Percentiles rank a stretch among this genome's conserved stretches.
phyloP scores from a whole-genome alignment of 352 stramenopile genomes.

The Pythium aphanidermatum region DNA sequence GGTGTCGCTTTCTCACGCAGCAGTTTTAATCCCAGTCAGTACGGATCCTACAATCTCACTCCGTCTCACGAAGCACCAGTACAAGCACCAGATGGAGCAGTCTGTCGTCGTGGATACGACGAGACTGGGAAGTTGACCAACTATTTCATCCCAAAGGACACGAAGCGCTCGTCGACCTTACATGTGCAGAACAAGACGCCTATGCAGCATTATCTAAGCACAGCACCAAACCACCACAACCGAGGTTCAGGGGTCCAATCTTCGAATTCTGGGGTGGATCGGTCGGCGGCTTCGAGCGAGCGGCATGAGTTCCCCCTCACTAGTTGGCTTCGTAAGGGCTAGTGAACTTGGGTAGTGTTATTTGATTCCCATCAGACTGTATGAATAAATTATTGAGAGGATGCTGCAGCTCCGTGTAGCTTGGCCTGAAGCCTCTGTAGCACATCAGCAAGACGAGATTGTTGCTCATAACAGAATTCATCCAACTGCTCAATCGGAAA shows the following conservation, averaged over 20 bases:
- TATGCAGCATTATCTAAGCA: no score
- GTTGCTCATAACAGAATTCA: slow-evolving; percentile 9
- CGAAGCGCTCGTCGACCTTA: slow-evolving; percentile 19
- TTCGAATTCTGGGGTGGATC: background rate
- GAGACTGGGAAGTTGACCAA: slow-evolving; percentile 75
- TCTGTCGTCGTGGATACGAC: slow-evolving; percentile 64
- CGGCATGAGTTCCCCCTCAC: slow-evolving; percentile 56
- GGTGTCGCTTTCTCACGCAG: slow-evolving; percentile 40
- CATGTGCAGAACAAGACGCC: no score
- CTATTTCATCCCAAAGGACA: slow-evolving; percentile 63
- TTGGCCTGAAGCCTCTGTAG: background rate
- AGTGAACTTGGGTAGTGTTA: background rate
- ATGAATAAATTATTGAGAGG: slow-evolving; percentile 20
- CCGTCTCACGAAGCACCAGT: slow-evolving; percentile 37
- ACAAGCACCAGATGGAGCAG: slow-evolving; percentile 22
- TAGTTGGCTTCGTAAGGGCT: slow-evolving; percentile 55
- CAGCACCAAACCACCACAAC: no score
- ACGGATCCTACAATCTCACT: slow-evolving; percentile 53
- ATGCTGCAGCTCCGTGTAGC: slow-evolving; percentile 1
- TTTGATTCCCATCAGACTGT: background rate
- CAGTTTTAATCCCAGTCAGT: slow-evolving; percentile 64
- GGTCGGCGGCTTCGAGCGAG: slow-evolving; percentile 27
- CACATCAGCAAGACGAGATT: background rate
- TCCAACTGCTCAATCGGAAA: slow-evolving; percentile 3
- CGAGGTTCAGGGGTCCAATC: no score